phyloP scores from a whole-genome alignment of 495 filamentous ascomycete genomes.

The Lepidopterella palustris region DNA sequence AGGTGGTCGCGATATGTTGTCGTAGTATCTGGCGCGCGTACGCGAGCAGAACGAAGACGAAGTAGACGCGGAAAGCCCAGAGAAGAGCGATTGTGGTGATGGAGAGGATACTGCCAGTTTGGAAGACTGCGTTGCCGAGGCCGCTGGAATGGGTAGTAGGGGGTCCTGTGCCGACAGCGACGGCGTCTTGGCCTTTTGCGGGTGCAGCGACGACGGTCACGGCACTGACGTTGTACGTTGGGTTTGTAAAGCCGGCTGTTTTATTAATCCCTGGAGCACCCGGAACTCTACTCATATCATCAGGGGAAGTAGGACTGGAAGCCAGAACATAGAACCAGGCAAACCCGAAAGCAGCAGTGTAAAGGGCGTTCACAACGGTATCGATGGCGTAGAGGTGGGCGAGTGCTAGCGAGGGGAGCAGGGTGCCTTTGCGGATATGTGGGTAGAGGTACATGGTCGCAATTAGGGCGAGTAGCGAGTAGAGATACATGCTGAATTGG shows the following conservation, averaged over 20 bases:
- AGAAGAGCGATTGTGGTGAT: constrained; percentile 65
- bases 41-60: constrained; percentile 69
- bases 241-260: constrained; percentile 62
- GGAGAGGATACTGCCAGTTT: constrained; percentile 66
- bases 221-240: constrained; percentile 53
- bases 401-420: constrained; percentile 33
- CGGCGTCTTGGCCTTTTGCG: constrained; percentile 45
- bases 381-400: constrained; percentile 66
- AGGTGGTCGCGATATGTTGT: constrained; percentile 38
- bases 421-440: constrained; percentile 38
- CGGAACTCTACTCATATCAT: constrained; percentile 26
- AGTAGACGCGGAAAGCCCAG: constrained; percentile 69
- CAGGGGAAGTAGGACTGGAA: constrained; percentile 38
- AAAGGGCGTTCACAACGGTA: constrained; percentile 65
- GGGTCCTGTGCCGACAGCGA: constrained; percentile 41
- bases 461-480: constrained; percentile 63
- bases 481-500: constrained; percentile 59
- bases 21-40: constrained; percentile 69
- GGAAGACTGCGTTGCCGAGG: constrained; percentile 48
- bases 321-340: constrained; percentile 74
- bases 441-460: constrained; percentile 57
- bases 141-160: constrained; percentile 16
- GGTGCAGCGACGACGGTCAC: constrained; percentile 47
- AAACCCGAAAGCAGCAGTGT: constrained; percentile 70
- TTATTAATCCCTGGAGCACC: constrained; percentile 50